A percentile compares a stretch with the other conserved stretches of the same genome.
phyloP scores from a whole-genome alignment of 2,329 filamentous ascomycete genomes.

The Paracoccidioides lutzii region DNA sequence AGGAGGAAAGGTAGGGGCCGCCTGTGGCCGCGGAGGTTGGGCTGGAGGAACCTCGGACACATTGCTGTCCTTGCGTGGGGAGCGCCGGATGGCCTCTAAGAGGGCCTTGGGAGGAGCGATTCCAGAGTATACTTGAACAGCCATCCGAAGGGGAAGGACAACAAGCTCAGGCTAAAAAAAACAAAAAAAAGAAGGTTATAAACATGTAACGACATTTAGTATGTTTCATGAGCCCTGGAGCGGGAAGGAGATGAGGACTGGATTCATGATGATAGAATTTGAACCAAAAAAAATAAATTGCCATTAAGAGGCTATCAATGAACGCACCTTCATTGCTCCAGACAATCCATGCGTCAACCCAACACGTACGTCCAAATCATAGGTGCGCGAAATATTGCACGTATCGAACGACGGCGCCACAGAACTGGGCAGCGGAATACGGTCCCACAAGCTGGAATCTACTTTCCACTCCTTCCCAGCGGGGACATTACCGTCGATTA shows the following conservation, averaged over 20 bases:
- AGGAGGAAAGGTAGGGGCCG: slow-evolving; percentile 14
- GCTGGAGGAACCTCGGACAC: slow-evolving; percentile 25
- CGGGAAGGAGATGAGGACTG: too few species aligned
- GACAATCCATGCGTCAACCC: slow-evolving; percentile 62
- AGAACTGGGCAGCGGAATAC: slow-evolving; percentile 62
- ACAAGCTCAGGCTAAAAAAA: slow-evolving; percentile 53
- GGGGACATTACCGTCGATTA: slow-evolving; percentile 47
- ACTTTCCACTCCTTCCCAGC: slow-evolving; percentile 56
- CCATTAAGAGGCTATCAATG: not conserved
- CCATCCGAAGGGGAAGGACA: slow-evolving; percentile 64
- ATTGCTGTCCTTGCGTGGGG: slow-evolving; percentile 13
- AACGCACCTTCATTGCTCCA: slow-evolving; percentile 37
- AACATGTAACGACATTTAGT: not conserved
- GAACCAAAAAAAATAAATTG: not conserved
- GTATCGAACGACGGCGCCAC: slow-evolving; percentile 77
- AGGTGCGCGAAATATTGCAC: slow-evolving; percentile 72
- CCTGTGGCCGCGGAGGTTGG: slow-evolving; percentile 27
- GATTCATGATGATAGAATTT: not conserved
- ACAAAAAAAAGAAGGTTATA: not conserved
- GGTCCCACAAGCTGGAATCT: slow-evolving; percentile 60
- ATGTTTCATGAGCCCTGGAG: not conserved
- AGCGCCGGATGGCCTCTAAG: slow-evolving; percentile 47
- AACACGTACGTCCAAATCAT: slow-evolving; percentile 71
- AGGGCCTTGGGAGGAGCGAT: slow-evolving; percentile 69
- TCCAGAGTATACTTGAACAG: slow-evolving; percentile 73